A percentile compares a stretch with the other conserved stretches of the same genome.
Evolutionary conservation across 148 eudicot genomes (phyloP).

Genomic region (Rhododendron henanense): DNA sequence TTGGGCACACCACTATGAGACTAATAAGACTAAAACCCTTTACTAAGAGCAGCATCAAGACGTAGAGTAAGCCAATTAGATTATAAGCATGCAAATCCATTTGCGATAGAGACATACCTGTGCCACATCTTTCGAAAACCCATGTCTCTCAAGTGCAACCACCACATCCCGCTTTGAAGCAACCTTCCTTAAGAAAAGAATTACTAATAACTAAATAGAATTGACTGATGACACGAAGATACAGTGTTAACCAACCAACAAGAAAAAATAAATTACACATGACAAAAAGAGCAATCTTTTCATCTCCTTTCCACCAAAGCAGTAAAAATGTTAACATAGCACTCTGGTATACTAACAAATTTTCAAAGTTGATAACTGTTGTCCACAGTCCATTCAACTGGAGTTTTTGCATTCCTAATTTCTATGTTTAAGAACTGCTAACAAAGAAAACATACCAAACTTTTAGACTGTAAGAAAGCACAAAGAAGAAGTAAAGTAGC

Average conservation of each 20-base stretch:
- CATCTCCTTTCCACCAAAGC: neutral
- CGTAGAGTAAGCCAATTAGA: neutral
- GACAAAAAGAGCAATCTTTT: neutral
- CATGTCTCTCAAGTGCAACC: slow-evolving; percentile 59
- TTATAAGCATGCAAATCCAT: neutral
- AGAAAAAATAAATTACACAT: neutral
- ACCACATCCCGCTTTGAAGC: slow-evolving; percentile 65
- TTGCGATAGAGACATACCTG: slow-evolving; percentile 37
- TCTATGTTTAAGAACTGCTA: neutral
- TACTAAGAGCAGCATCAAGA: neutral
- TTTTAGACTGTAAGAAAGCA: neutral
- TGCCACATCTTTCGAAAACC: slow-evolving; percentile 85
- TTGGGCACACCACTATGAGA: neutral
- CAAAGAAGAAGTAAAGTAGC: slow-evolving; percentile 2
- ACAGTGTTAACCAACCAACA: neutral
- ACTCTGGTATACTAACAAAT: neutral
- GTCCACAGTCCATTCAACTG: neutral
- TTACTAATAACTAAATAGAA: neutral
- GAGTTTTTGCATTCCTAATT: neutral
- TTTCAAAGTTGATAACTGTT: neutral
- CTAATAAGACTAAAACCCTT: neutral
- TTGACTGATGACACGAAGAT: neutral
- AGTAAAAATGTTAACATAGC: neutral
- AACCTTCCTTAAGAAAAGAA: slow-evolving; percentile 51
- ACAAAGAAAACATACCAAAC: neutral